Base-by-base conservation (phyloP, 2,329 filamentous ascomycete species). In the Fusarium odoratissimum region DNA sequence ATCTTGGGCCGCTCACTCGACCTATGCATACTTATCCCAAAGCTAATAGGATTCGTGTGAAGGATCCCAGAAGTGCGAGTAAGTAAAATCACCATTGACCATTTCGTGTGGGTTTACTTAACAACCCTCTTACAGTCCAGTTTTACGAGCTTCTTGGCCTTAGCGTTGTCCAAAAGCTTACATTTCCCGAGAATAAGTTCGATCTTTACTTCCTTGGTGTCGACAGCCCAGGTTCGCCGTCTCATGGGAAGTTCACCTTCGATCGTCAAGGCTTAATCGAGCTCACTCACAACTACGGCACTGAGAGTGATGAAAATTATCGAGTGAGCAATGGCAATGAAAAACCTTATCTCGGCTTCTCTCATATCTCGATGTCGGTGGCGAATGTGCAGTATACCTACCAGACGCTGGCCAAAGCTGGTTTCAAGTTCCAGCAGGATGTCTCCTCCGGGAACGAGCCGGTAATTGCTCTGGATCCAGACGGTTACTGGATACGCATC, bases 261-360 rank as follows among this genome's bases (percentile, higher is more conserved):
- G 37, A 55, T 44, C 37, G 52, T 14, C 52, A 55, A 44, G 52
- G 52, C 8, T 44, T 55, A 2, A 55, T 55, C 28, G 52, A 55
- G 37, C 52, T 55, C 28, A 55, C 52, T 19, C 37, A 55, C 6
- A 55, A 55, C 37, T 55, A 44, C 5, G 52, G 37, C 28, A 55
- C 52, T 4, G 52, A 33, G 8, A 13, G 7, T 23, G 37, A 55
- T 8, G 37, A 16, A 0, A 19, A 19, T 8, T 55, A 55, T 31
- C 12, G 28, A 30, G 37, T 55, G n/a, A 44, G 21, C 13, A 55
- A 25, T 23, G 52, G 52, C 0, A 55, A 55, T 30, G 37, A 44
- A 8, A 25, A 25, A 1, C 28, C 52, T 1, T 2, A 44, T 23
- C 52, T 55, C 6, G 52, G 52, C 21, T 55, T 55, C 28, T 55